phyloP scores from a whole-genome alignment of 192 early-diverging fungal species.

The Podila epigama region DNA sequence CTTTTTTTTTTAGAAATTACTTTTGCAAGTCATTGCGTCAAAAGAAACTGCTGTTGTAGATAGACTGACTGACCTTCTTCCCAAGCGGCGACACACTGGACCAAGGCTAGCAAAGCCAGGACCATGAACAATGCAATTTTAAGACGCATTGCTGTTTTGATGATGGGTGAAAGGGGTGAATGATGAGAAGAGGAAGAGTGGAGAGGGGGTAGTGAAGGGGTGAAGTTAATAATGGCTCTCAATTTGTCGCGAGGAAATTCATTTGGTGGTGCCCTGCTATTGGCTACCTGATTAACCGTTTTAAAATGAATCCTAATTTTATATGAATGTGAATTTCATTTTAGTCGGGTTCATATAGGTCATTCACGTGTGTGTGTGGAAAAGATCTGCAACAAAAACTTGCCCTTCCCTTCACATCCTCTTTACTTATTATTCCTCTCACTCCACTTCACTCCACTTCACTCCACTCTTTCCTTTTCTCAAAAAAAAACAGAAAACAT shows the following conservation, averaged over 20 bases:
- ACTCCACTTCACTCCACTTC: background rate
- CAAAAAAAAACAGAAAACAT: background rate
- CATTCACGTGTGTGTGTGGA: too few relatives aligned
- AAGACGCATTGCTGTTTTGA: conserved; percentile 23
- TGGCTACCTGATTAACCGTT: too few relatives aligned
- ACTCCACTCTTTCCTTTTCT: too few relatives aligned
- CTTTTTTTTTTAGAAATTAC: too few relatives aligned
- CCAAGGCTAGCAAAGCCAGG: conserved; percentile 43
- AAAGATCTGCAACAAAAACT: too few relatives aligned
- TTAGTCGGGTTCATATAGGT: too few relatives aligned
- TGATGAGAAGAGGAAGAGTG: background rate
- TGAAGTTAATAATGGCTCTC: background rate
- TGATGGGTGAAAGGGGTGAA: background rate
- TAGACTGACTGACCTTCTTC: conserved; percentile 54
- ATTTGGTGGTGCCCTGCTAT: background rate
- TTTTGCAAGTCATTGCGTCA: too few relatives aligned
- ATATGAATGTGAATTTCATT: too few relatives aligned
- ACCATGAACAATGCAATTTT: conserved; percentile 44
- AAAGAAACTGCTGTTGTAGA: background rate
- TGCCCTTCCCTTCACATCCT: too few relatives aligned
- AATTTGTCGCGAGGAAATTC: background rate
- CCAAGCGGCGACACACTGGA: conserved; percentile 37
- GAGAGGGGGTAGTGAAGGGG: background rate
- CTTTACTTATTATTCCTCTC: background rate
- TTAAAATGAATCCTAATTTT: too few relatives aligned